Evolutionary conservation across 2,329 filamentous ascomycete genomes (phyloP), one percentile per base, ranked within the genome.

Genomic region (Talaromyces albobiverticillius): DNA sequence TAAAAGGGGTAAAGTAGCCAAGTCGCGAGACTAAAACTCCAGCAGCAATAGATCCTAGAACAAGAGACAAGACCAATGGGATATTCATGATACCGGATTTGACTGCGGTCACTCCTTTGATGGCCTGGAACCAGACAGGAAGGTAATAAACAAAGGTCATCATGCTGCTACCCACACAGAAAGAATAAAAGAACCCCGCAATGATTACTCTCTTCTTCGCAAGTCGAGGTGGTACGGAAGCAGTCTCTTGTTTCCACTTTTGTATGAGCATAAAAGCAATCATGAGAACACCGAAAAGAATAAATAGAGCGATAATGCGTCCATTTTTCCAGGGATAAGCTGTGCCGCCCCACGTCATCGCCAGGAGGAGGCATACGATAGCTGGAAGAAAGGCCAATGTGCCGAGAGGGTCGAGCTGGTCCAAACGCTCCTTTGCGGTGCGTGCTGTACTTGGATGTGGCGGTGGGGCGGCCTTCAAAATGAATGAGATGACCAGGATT

Each of bases 221-320:
- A 53, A 81, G 64, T 1, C 72, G 67, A 0, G 74, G 75, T 6
- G 76, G 76, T 3, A 81, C 68, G 4, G 76, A 67, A 2, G 76
- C 77, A 3, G 64, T 64, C 4, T 78, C 75, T 26, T 68, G 62
- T 34, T 67, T 67, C 61, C 67, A 71, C 50, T 58, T 56, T 56
- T 78, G 71, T 53, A 75, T 59, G 0, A 53, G 56, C 20, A 69
- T 51, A 53, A 78, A 75, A 2, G 72, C 69, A 4, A 75, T 71
- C 1, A 74, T 71, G 9, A 81, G 67, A 6, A 81, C 71, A n/a
- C 75, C 74, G 55, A 79, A 79, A 3, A 82, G 68, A 1, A 79
- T 70, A 23, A 82, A 74, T 10, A 81, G 67, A 0, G 72, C 72
- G 46, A 81, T 76, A 51, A 81, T 71, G 11, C 70, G 72, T 20